Evolutionary conservation across 2,329 filamentous ascomycete genomes (phyloP).

Genomic region (Fusarium sulawesiense): DNA sequence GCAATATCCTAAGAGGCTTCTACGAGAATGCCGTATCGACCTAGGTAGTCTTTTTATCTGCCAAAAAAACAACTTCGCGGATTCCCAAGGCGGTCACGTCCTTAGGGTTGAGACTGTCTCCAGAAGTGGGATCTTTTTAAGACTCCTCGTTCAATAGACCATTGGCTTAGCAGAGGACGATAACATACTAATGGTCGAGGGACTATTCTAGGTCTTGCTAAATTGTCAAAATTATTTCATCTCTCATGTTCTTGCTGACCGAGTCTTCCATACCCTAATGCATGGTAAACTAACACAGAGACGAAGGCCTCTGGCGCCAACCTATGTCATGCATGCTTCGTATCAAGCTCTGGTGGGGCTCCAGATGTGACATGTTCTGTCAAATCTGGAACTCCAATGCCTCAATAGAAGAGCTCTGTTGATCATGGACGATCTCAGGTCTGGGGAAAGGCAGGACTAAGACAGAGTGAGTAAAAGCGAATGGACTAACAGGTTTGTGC

Average conservation of each 20-base stretch:
- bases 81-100: not conserved
- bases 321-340: not conserved
- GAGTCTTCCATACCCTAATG: not conserved
- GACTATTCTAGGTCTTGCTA: too few species aligned
- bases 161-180: too few species aligned
- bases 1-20: too few species aligned
- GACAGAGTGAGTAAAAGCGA: not conserved
- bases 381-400: not conserved
- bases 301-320: not conserved
- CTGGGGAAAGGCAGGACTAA: not conserved
- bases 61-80: too few species aligned
- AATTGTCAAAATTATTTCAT: not conserved
- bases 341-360: too few species aligned
- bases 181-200: too few species aligned
- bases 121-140: not conserved
- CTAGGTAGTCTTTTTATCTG: too few species aligned
- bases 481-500: not conserved
- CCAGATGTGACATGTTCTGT: not conserved
- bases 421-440: constrained; percentile 8
- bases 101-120: not conserved
- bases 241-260: not conserved
- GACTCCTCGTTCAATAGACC: not conserved
- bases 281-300: not conserved
- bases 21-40: too few species aligned
- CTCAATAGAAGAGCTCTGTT: not conserved